A percentile compares a stretch with the other conserved stretches of the same genome.
These are phyloP conservation scores for Mucor piriformis DNA, from an alignment of 371 early-diverging fungal species.

Conservation along the genomic window DNA sequence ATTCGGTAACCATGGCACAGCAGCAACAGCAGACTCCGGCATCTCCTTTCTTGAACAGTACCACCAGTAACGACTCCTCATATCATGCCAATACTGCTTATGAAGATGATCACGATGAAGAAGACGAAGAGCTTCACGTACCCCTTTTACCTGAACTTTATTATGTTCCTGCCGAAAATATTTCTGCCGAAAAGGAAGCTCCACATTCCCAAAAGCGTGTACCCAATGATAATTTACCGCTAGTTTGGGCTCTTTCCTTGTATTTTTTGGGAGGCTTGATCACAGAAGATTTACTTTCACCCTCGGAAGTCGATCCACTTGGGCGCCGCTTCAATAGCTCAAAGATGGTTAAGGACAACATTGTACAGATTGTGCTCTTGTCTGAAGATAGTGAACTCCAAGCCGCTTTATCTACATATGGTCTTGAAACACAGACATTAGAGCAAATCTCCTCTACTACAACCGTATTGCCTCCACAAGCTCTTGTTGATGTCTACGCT, in stretches of 20 bases:
- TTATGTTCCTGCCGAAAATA: conserved; percentile 73
- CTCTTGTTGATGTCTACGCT: conserved; percentile 77
- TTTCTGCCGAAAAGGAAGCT: conserved; percentile 76
- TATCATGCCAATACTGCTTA: no score
- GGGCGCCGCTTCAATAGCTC: conserved; percentile 67
- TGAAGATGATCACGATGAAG: no score
- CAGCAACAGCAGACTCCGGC: conserved; percentile 24
- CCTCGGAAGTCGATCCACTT: conserved; percentile 86
- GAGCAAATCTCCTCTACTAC: conserved; percentile 73
- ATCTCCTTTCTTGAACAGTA: no score
- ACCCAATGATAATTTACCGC: conserved; percentile 86
- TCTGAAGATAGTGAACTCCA: conserved; percentile 77
- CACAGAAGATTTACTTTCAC: conserved; percentile 75
- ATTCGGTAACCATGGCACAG: conserved; percentile 59
- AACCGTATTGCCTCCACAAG: conserved; percentile 79
- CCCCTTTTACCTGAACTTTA: conserved; percentile 82
- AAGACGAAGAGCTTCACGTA: conserved; percentile 24
- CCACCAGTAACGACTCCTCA: no score
- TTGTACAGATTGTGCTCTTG: conserved; percentile 83
- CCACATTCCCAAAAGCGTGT: conserved; percentile 80
- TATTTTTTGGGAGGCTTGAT: conserved; percentile 80
- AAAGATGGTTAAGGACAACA: conserved; percentile 52
- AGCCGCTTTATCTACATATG: conserved; percentile 68
- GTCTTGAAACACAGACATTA: conserved; percentile 77
- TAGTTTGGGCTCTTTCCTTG: conserved; percentile 92